phyloP scores from a whole-genome alignment of 1,284 basidiomycete species.

The Paramarasmius palmivorus region DNA sequence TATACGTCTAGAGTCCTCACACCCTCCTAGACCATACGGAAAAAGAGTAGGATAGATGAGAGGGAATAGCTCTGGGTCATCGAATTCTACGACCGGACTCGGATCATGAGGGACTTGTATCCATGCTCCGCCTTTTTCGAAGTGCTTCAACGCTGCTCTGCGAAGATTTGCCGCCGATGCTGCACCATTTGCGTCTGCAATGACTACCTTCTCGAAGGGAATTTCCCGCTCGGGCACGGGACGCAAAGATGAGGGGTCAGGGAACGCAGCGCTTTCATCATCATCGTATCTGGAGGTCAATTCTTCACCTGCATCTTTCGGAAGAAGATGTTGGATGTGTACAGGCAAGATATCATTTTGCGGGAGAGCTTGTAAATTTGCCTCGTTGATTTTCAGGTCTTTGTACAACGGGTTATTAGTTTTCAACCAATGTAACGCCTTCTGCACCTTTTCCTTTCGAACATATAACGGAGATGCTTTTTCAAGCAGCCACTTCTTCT shows the following conservation, averaged over 20 bases:
- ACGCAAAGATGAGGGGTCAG: background rate
- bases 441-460: constrained; percentile 24
- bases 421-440: background rate
- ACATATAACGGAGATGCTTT: constrained; percentile 33
- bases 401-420: background rate
- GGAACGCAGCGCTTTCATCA: too few species aligned
- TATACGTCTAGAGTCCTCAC: background rate
- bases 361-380: background rate
- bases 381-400: constrained; percentile 2
- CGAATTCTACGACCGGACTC: background rate
- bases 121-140: background rate
- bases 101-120: background rate
- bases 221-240: background rate
- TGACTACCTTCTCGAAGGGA: background rate
- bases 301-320: background rate
- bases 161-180: background rate
- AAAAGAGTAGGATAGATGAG: constrained; percentile 5
- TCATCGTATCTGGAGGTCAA: background rate
- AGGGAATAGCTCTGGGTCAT: background rate
- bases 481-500: constrained; percentile 28
- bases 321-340: background rate
- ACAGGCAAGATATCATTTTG: background rate
- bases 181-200: background rate
- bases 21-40: constrained; percentile 2
- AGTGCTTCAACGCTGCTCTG: background rate